Conservation (phyloP, 2,329 filamentous ascomycete genomes). For the Dactylonectria macrodidyma region DNA sequence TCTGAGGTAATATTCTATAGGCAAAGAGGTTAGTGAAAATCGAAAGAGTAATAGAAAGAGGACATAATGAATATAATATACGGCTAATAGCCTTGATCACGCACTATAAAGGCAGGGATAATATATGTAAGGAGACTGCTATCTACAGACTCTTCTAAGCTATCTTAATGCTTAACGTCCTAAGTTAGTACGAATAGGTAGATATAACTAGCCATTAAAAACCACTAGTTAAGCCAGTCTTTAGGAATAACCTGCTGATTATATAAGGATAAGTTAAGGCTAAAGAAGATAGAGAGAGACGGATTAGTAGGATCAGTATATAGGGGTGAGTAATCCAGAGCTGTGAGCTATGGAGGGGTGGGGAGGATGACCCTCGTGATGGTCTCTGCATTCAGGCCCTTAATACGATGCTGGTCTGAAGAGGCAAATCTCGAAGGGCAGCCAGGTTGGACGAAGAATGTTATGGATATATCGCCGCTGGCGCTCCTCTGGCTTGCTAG, state of each 20-base stretch:
- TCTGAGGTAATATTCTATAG: no score
- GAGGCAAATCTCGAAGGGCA: background rate
- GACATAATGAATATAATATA: background rate
- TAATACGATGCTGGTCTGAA: background rate
- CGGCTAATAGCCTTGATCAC: background rate
- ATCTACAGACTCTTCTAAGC: background rate
- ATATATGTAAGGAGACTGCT: background rate
- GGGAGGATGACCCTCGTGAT: background rate
- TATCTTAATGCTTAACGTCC: background rate
- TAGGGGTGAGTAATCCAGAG: background rate
- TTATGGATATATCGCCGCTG: slow-evolving; percentile 5
- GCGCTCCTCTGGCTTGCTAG: slow-evolving; percentile 1
- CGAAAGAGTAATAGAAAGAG: no score
- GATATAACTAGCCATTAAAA: background rate
- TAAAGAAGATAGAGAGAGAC: slow-evolving; percentile 8
- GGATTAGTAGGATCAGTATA: background rate
- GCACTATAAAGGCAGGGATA: background rate
- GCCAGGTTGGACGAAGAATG: background rate
- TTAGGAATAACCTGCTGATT: background rate
- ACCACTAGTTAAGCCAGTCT: slow-evolving; percentile 11
- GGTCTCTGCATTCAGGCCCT: slow-evolving; percentile 1
- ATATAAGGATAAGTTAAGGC: slow-evolving; percentile 11
- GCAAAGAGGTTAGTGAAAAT: no score
- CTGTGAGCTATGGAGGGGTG: background rate
- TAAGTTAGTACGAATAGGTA: background rate